Evolutionary conservation across 1,284 basidiomycete genomes (phyloP), one percentile per base, ranked within the genome.

Genomic region (Pseudozyma thailandica): DNA sequence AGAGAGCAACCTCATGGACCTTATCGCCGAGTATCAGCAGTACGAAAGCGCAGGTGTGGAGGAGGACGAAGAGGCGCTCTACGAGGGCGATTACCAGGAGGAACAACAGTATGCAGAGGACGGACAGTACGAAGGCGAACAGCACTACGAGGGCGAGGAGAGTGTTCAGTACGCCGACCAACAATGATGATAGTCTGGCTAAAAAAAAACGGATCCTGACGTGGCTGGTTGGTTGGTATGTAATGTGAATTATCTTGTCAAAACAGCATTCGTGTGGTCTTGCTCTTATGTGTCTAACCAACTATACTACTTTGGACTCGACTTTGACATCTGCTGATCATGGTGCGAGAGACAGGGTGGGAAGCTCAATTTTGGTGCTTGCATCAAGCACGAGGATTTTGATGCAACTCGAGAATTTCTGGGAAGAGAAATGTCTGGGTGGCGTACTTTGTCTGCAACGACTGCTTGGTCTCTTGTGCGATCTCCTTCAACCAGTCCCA

Each of bases 1-100:
- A 28, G 80, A 83, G 54, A 74, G 69, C 44, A 82, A 80, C 48
- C 50, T 83, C 44, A 66, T 76, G 48, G 82, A 83, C 55, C 68
- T 83, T 23, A 81, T 83, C 44, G 66, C 83, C 79, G 91, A 84
- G 37, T 56, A 83, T 54, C 79, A 83, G 63, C 80, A 82, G 66
- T 79, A 79, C 57, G 72, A 79, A 48, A 60, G 52, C 1, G 77
- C 82, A 7, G 81, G 83, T 55, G 83, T 86, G 50, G 85, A 79
- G 26, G 66, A 71, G 13, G 72, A 85, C 55, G 85, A 85, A 69
- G 77, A 74, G 15, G 73, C 49, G 25, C 39, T 68, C 10, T 76
- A 78, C 52, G 59, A 58, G 31, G 69, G 65, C 4, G 76, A 76
- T 35, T 61, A 72, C n/a, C 43, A 69, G 30, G 69, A 72, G 20